Conservation (phyloP, 345 rosid species). For the Theobroma cacao region DNA sequence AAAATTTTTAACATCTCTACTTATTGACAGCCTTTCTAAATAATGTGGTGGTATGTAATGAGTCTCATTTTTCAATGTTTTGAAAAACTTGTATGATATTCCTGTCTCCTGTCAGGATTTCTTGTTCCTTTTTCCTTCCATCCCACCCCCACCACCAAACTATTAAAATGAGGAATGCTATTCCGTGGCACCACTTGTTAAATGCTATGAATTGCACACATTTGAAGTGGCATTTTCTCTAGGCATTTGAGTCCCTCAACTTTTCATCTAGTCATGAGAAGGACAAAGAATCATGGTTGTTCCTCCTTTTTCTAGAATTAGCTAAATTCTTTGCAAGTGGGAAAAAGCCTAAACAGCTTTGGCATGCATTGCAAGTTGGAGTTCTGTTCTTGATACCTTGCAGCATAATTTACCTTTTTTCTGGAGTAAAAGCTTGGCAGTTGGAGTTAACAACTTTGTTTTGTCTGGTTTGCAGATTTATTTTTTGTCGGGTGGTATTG, state of each 20-base stretch:
- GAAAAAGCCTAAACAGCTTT: background rate
- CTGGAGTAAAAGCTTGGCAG: background rate
- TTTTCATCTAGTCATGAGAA: background rate
- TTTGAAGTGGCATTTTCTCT: background rate
- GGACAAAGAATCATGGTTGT: background rate
- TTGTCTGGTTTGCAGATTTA: slow-evolving; percentile 50
- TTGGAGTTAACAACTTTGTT: background rate
- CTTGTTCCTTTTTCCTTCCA: background rate
- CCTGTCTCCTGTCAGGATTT: background rate
- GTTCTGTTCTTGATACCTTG: background rate
- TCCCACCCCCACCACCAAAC: background rate
- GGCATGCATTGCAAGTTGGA: background rate
- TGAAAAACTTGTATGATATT: background rate
- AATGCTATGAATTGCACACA: background rate
- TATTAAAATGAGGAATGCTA: background rate
- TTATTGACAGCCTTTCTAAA: background rate
- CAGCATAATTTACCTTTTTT: background rate
- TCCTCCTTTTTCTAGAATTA: background rate
- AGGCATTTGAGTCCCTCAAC: background rate
- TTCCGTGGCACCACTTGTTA: background rate
- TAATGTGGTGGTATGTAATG: background rate
- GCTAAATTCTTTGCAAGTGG: background rate
- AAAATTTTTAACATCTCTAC: background rate
- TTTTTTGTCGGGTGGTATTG: slow-evolving; percentile 73
- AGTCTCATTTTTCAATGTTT: background rate